Conservation (phyloP, 2,329 filamentous ascomycete genomes). For the Fusarium camptoceras region DNA sequence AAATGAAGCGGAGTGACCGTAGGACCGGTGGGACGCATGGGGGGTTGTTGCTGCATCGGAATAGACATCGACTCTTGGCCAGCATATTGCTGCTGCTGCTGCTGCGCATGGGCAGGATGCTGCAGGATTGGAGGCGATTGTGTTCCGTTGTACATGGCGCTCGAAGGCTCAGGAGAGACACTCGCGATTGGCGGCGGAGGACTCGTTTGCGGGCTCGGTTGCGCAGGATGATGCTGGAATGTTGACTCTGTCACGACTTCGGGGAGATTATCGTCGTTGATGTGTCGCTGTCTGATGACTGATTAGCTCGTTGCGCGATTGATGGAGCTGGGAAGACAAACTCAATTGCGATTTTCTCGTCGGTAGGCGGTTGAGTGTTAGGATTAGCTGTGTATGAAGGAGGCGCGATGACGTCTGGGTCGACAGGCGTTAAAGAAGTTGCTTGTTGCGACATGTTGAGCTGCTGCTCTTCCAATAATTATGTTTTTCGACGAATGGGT, state of each 20-base stretch:
- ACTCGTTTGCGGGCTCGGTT: constrained; percentile 6
- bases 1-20: constrained; percentile 46
- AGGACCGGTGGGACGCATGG: background rate
- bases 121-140: constrained; percentile 37
- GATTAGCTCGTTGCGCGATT: background rate
- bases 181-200: background rate
- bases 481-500: background rate
- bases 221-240: background rate
- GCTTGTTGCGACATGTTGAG: constrained; percentile 23
- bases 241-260: constrained; percentile 36
- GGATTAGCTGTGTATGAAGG: constrained; percentile 35
- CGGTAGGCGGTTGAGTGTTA: background rate
- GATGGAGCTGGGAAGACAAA: background rate
- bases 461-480: background rate
- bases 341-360: constrained; percentile 42
- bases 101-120: constrained; percentile 29
- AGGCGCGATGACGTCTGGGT: constrained; percentile 31
- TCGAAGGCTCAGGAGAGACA: constrained; percentile 25
- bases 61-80: constrained; percentile 31
- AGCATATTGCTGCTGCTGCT: constrained; percentile 17
- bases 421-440: constrained; percentile 3
- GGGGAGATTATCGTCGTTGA: constrained; percentile 43
- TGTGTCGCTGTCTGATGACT: constrained; percentile 5
- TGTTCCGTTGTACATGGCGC: constrained; percentile 14
- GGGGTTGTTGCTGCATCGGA: background rate